Evolutionary conservation across 768 basidiomycete genomes (phyloP).

Genomic region (Chiua virens): DNA sequence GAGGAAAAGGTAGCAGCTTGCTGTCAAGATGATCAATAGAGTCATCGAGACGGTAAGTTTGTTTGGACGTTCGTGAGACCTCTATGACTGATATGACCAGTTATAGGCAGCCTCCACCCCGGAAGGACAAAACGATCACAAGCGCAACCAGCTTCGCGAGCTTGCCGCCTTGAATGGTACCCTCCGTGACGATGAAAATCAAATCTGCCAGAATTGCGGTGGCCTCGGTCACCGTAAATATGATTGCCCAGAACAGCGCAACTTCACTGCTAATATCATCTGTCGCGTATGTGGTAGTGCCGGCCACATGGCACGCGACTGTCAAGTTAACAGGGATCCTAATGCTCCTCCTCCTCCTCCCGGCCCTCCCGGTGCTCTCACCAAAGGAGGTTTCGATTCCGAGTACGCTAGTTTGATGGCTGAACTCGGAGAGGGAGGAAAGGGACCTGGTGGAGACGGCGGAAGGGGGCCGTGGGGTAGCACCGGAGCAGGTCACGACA

Average conservation of each 20-base stretch:
- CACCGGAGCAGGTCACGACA: conserved; percentile 59
- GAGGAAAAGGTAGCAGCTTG: conserved; percentile 91
- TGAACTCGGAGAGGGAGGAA: conserved; percentile 86
- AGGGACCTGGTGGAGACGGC: conserved; percentile 53
- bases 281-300: conserved; percentile 98
- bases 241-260: conserved; percentile 97
- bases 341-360: conserved; percentile 60
- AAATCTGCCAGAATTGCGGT: conserved; percentile 97
- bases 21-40: conserved; percentile 92
- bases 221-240: conserved; percentile 96
- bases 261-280: conserved; percentile 99
- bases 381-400: conserved; percentile 87
- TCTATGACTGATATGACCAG: neutral
- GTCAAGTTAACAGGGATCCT: conserved; percentile 89
- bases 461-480: conserved; percentile 62
- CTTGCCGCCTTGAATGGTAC: conserved; percentile 97
- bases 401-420: conserved; percentile 98
- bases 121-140: conserved; percentile 99
- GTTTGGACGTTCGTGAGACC: neutral
- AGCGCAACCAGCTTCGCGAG: conserved; percentile 97
- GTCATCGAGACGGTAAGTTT: conserved; percentile 93
- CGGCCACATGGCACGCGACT: conserved; percentile 99
- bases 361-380: conserved; percentile 36
- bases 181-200: conserved; percentile 98
- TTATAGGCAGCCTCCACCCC: conserved; percentile 94